Base-by-base conservation (phyloP, 208 protist genomes). In the Trypanosoma scelopori region DNA sequence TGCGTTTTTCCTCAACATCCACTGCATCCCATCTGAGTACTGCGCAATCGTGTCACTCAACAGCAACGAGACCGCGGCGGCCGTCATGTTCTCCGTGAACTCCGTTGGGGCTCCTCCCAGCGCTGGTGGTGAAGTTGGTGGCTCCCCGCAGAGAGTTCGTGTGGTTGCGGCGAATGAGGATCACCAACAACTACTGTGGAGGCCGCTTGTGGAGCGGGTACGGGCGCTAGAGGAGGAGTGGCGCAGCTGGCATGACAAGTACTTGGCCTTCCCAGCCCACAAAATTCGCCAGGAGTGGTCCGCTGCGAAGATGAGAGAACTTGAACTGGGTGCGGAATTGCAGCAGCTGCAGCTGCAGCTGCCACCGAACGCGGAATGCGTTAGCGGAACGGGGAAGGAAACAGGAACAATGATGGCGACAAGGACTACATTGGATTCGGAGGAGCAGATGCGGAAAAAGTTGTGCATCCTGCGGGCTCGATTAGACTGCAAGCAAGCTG, bases 21-120 rank as follows among this genome's bases (percentile, higher is more conserved):
- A 39, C n/a, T 73, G 67, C 46, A 25, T 67, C 27, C 58, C 57
- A 9, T 32, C 11, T 46, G 52, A 73, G 42, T 18, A 51, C 13
- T 39, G 37, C 39, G 67, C 59, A 9, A 65, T 73, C 65, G 67
- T 66, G 5, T 73, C 67, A 27, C 66, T 73, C 51, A 61, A 61
- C 41, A 73, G 42, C 22, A 73, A 73, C 5, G 59, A 60, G 35
- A 56, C 52, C 3, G 67, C 67, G 12, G 67, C 67, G 9, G 46
- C 51, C 25, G 67, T 73, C 25, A 59, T 61, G 43, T 65, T 66
- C 55, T 32, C 47, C 1, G 59, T 73, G 7, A 73, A 73, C 43
- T 50, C 67, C 6, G 47, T 50, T 23, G 28, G 30, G 20, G 28
- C n/a, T 30, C 22, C 20, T 15, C 16, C 3, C 30, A 16, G 22